These are phyloP conservation scores for Lactifluus piperatus DNA, from an alignment of 768 basidiomycete species.

Conservation along the genomic window DNA sequence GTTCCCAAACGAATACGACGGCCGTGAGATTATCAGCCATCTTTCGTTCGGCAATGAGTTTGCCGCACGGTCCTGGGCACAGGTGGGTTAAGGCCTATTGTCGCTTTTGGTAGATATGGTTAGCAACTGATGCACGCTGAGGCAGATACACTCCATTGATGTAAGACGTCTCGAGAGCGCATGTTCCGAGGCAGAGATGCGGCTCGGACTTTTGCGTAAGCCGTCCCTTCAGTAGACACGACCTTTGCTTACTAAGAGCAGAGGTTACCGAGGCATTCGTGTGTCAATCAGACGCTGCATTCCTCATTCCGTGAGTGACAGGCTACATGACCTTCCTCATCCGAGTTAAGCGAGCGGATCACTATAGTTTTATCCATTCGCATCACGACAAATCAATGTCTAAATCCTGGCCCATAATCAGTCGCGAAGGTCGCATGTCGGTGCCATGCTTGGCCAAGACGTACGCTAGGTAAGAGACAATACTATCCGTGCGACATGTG, in stretches of 20 bases:
- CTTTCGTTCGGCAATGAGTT: slow-evolving; percentile 10
- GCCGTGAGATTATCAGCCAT: neutral
- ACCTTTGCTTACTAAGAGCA: neutral
- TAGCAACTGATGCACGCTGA: neutral
- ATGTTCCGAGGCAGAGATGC: slow-evolving; percentile 7
- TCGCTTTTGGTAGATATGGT: neutral
- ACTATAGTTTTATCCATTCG: slow-evolving; percentile 13
- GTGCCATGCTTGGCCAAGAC: slow-evolving; percentile 10
- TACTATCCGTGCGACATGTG: neutral
- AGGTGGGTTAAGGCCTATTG: neutral
- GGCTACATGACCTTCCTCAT: neutral
- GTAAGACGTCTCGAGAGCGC: neutral
- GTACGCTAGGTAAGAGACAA: slow-evolving; percentile 6
- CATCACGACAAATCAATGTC: slow-evolving; percentile 12
- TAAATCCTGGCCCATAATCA: neutral
- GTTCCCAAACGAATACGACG: neutral
- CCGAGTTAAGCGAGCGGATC: neutral
- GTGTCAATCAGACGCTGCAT: neutral
- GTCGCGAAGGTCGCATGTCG: neutral
- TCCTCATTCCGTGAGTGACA: slow-evolving; percentile 12
- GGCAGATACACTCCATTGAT: slow-evolving; percentile 5
- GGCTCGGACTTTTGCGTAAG: slow-evolving; percentile 1
- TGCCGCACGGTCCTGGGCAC: slow-evolving; percentile 12
- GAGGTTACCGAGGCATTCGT: neutral
- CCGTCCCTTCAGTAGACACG: neutral